Base-by-base conservation (phyloP, 345 rosid genomes). In the Boechera retrofracta region DNA sequence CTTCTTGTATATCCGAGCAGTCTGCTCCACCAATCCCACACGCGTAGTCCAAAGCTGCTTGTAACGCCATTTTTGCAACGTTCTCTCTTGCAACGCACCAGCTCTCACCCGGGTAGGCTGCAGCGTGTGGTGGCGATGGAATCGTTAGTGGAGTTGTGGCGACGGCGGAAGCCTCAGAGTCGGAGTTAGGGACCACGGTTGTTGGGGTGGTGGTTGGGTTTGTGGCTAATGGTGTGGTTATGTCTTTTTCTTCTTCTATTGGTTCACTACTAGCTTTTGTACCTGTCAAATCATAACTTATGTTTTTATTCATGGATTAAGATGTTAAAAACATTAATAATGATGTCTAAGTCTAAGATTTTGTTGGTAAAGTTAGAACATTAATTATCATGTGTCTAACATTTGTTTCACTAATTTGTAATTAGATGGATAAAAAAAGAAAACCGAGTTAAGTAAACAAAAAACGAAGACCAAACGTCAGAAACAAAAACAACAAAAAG, bases 21-120 rank as follows among this genome's bases (percentile, higher is more conserved):
- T 95, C 97, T 0, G 88, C 90, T 26, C 90, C 88, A 1, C 95
- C 96, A 3, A 81, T 74, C 11, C 99, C 98, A 15, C 99, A 95
- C 4, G 99, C 99, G 13, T 89, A 92, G 83, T 95, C 99, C 82
- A 95, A 69, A 6, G 89, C 98, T 21, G 84, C 89, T 77, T 92
- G 99, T 66, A 95, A 77, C 38, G 88, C 85, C 1, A 76, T 77
- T 29, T 82, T 74, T 1, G 96, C 83, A 6, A 85, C 90, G 65
- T 89, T 83, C 66, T 79, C 90, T 83, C 86, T 88, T 4, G 98
- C 97, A 0, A 92, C 84, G 60, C 98, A 95, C 99, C 99, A 95
- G 72, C 82, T 79, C 42, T 48, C 41, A 12, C 71, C 72, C 0
- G 71, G 68, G 31, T 63, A 10, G 66, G 71, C 16, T 16, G 29